These are phyloP conservation scores for Aspergillus terreus DNA, from an alignment of 2,329 filamentous ascomycete genomes.

Conservation along the genomic window DNA sequence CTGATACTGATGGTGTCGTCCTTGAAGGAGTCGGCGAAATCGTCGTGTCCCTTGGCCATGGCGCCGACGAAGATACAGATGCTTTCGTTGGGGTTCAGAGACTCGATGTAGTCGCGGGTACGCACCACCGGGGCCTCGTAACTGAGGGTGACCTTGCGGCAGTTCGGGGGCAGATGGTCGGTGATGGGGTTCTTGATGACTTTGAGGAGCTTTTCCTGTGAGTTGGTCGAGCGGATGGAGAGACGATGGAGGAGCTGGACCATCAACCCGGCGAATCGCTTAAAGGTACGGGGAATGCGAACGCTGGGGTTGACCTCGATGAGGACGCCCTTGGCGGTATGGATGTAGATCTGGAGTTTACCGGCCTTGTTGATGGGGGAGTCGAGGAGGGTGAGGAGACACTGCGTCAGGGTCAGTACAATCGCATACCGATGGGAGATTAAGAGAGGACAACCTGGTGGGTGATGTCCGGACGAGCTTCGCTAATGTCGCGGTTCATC, in stretches of 20 bases:
- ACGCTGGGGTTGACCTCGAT: conserved; percentile 99
- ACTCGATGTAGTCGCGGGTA: conserved; percentile 82
- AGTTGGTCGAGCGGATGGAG: conserved; percentile 93
- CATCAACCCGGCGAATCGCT: conserved; percentile 98
- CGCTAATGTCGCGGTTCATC: conserved; percentile 98
- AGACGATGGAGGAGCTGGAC: conserved; percentile 94
- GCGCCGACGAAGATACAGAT: conserved; percentile 97
- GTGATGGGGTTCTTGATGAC: conserved; percentile 98
- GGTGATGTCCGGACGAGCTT: conserved; percentile 94
- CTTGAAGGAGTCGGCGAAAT: conserved; percentile 90
- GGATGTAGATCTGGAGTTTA: conserved; percentile 96
- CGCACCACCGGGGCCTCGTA: conserved; percentile 87
- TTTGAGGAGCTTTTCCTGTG: conserved; percentile 93
- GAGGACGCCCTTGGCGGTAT: conserved; percentile 92
- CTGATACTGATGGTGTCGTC: conserved; percentile 98
- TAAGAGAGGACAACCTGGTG: conserved; percentile 70
- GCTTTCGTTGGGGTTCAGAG: conserved; percentile 76
- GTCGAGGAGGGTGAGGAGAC: conserved; percentile 91
- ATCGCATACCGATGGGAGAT: not conserved
- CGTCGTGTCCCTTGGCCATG: conserved; percentile 96
- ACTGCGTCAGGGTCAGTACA: conserved; percentile 53
- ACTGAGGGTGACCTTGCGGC: conserved; percentile 93
- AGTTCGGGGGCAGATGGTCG: conserved; percentile 93
- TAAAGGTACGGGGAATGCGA: conserved; percentile 95
- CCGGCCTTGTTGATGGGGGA: conserved; percentile 98